Evolutionary conservation across 2,329 filamentous ascomycete genomes (phyloP).

Genomic region (Pseudogymnoascus sp.): DNA sequence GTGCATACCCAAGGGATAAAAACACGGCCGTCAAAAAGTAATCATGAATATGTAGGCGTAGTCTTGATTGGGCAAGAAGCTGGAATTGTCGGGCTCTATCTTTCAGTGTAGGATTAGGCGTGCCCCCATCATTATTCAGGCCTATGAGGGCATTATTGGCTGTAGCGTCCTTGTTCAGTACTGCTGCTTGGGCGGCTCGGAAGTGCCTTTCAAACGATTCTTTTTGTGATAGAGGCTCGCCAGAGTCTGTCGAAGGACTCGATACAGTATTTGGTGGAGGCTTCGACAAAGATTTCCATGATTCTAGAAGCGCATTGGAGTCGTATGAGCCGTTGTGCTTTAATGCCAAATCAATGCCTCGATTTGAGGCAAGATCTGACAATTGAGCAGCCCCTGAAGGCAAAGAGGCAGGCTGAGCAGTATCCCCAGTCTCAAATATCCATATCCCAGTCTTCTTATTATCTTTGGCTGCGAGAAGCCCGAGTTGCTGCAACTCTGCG

Average conservation of each 20-base stretch:
- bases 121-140: constrained; percentile 9
- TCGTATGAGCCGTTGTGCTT: constrained; percentile 8
- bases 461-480: neutral
- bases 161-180: neutral
- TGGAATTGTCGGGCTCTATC: constrained; percentile 12
- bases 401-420: neutral
- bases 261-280: neutral
- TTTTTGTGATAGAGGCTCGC: neutral
- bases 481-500: constrained; percentile 20
- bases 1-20: constrained; percentile 23
- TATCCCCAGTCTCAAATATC: constrained; percentile 5
- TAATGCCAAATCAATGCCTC: neutral
- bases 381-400: neutral
- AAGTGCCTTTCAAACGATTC: neutral
- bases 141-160: neutral
- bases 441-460: constrained; percentile 4
- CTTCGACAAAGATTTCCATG: constrained; percentile 6
- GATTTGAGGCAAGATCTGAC: neutral
- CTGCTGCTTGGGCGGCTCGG: neutral
- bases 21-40: constrained; percentile 28
- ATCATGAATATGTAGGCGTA: constrained; percentile 21
- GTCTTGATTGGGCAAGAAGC: neutral
- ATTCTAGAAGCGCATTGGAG: constrained; percentile 14
- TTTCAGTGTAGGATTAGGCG: constrained; percentile 17
- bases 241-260: neutral